These are phyloP conservation scores for Euclidium syriacum DNA, from an alignment of 345 rosid genomes.

Conservation along the genomic window DNA sequence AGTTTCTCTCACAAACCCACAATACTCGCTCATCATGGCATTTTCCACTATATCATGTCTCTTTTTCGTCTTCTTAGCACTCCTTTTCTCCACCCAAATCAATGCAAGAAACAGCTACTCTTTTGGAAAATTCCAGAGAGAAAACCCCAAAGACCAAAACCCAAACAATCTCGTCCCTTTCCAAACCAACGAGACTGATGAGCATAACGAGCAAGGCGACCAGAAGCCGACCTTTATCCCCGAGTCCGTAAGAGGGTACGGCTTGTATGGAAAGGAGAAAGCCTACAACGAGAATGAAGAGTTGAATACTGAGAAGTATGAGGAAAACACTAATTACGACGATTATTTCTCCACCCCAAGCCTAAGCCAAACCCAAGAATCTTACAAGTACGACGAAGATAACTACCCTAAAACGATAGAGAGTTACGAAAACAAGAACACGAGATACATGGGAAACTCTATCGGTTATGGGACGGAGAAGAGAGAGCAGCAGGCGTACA, in stretches of 20 bases:
- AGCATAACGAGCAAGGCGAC: constrained; percentile 13
- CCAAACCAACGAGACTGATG: constrained; percentile 15
- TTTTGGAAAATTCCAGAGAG: constrained; percentile 29
- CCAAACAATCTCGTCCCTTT: neutral
- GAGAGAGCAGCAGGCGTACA: constrained; percentile 7
- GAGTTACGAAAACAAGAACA: constrained; percentile 12
- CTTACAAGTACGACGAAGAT: constrained; percentile 5
- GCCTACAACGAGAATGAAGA: constrained; percentile 24
- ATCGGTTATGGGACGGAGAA: constrained; percentile 9
- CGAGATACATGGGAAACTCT: constrained; percentile 1
- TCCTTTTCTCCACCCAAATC: constrained; percentile 18
- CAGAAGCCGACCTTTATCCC: constrained; percentile 28
- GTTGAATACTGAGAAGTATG: constrained; percentile 1
- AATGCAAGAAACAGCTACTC: constrained; percentile 29
- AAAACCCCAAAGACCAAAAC: neutral
- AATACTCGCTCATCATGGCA: constrained; percentile 26
- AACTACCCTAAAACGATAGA: constrained; percentile 20
- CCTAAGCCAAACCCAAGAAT: constrained; percentile 18
- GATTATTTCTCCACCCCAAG: constrained; percentile 24
- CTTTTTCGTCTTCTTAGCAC: constrained; percentile 14
- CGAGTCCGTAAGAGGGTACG: constrained; percentile 21
- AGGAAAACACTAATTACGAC: constrained; percentile 20
- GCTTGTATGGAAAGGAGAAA: constrained; percentile 30
- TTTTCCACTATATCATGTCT: constrained; percentile 14
- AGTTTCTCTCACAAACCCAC: neutral